phyloP scores from a whole-genome alignment of 352 stramenopile species.

The Phytophthora citrophthora region DNA sequence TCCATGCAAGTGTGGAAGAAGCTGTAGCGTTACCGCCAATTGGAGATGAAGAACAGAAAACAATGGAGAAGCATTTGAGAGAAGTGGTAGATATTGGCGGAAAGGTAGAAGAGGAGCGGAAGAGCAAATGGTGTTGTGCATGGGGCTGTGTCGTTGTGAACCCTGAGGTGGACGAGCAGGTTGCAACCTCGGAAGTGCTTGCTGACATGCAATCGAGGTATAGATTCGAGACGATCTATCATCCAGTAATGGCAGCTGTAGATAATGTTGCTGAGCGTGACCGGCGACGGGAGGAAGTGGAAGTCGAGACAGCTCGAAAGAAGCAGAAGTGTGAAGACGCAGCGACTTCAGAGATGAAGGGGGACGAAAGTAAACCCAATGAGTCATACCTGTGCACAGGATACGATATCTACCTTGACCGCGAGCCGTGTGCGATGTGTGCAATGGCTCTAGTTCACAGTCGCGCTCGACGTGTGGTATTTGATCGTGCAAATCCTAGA shows the following conservation, averaged over 20 bases:
- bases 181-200: conserved; percentile 39
- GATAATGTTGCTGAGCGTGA: conserved; percentile 71
- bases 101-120: conserved; percentile 20
- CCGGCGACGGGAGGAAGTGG: conserved; percentile 39
- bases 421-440: conserved; percentile 90
- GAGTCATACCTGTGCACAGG: conserved; percentile 90
- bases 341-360: background rate
- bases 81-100: conserved; percentile 29
- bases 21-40: conserved; percentile 45
- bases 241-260: conserved; percentile 75
- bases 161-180: conserved; percentile 31
- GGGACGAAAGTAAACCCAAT: conserved; percentile 3
- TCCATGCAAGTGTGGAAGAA: conserved; percentile 75
- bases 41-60: conserved; percentile 39
- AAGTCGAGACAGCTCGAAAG: conserved; percentile 31
- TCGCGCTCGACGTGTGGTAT: conserved; percentile 81
- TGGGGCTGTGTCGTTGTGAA: conserved; percentile 66
- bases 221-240: conserved; percentile 60
- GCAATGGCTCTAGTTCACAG: conserved; percentile 92
- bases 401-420: conserved; percentile 87
- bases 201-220: conserved; percentile 26
- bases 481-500: conserved; percentile 53
- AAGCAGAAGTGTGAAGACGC: conserved; percentile 37
- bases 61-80: conserved; percentile 36
- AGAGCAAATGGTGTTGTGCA: conserved; percentile 40